A percentile compares a stretch with the other conserved stretches of the same genome.
Evolutionary conservation across 2,329 filamentous ascomycete species (phyloP).

Genomic region (Fusarium sp.): DNA sequence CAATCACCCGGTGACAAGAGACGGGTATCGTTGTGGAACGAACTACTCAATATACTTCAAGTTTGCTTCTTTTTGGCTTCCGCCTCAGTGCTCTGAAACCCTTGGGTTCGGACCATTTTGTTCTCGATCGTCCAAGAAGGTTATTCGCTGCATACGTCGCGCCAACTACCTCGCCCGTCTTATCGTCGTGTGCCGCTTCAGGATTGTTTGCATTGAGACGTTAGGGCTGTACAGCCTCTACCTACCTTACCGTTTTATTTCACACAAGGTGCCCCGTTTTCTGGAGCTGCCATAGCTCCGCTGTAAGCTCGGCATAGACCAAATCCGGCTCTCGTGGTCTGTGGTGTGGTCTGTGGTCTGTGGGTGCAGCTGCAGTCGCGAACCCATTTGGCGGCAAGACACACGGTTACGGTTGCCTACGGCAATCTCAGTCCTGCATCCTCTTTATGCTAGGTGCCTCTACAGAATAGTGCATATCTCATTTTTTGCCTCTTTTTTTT

Average conservation of each 20-base stretch:
- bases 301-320: conserved; percentile 34
- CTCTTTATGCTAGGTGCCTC: conserved; percentile 2
- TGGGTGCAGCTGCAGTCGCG: conserved; percentile 15
- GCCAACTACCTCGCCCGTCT: conserved; percentile 1
- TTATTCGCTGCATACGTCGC: conserved; percentile 4
- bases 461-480: neutral
- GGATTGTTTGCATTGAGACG: neutral
- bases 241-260: neutral
- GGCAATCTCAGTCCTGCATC: conserved; percentile 11
- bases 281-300: conserved; percentile 33
- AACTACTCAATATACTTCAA: conserved; percentile 1
- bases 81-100: conserved; percentile 18
- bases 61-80: conserved; percentile 21
- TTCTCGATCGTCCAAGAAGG: conserved; percentile 10
- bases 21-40: conserved; percentile 7
- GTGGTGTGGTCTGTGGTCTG: conserved; percentile 20
- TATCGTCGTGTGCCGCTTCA: neutral
- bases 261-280: conserved; percentile 19
- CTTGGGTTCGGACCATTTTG: conserved; percentile 8
- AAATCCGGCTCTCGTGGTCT: conserved; percentile 39
- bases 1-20: conserved; percentile 3
- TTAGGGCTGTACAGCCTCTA: neutral
- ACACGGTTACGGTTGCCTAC: conserved; percentile 10
- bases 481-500: neutral
- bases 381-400: conserved; percentile 9